Evolutionary conservation across 2,329 filamentous ascomycete species (phyloP).

Genomic region (Diaporthe capsici): DNA sequence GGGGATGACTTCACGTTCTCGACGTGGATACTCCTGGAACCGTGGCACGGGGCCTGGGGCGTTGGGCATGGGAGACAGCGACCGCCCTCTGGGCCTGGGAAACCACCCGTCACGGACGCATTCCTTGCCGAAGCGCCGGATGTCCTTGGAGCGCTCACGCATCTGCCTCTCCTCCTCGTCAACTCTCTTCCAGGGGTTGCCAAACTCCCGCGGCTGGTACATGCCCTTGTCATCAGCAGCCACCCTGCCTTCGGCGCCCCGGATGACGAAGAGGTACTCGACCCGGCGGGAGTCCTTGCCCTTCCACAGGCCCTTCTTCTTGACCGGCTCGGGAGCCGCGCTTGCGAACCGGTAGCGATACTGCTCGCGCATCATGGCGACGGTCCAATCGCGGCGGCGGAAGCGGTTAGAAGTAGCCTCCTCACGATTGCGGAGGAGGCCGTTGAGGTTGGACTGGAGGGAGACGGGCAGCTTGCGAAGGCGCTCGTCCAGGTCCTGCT

Average conservation of each 20-base stretch:
- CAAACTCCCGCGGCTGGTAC: constrained; percentile 27
- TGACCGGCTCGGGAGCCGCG: constrained; percentile 43
- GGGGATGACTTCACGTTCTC: not conserved
- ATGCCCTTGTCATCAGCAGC: constrained; percentile 37
- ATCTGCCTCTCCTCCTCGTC: constrained; percentile 43
- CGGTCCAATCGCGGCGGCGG: constrained; percentile 47
- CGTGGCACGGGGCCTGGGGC: not conserved
- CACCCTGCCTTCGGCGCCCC: constrained; percentile 44
- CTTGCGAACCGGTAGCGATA: constrained; percentile 45
- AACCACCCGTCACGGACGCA: not conserved
- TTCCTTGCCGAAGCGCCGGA: constrained; percentile 25
- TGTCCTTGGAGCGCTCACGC: constrained; percentile 29
- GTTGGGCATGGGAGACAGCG: constrained; percentile 13
- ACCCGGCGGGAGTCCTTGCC: constrained; percentile 40
- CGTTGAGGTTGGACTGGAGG: constrained; percentile 43
- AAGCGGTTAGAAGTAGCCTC: constrained; percentile 44
- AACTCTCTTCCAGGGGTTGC: constrained; percentile 46
- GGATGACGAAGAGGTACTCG: constrained; percentile 45
- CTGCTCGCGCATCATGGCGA: constrained; percentile 46
- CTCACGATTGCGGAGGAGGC: constrained; percentile 45
- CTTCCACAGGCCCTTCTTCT: constrained; percentile 46
- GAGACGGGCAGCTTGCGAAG: constrained; percentile 43
- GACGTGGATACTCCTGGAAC: not conserved
- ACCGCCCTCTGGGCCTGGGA: not conserved
- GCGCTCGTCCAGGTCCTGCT: constrained; percentile 46